Evolutionary conservation across 345 rosid species (phyloP), one percentile per base, ranked within the genome.

Genomic region (Ricinus communis): DNA sequence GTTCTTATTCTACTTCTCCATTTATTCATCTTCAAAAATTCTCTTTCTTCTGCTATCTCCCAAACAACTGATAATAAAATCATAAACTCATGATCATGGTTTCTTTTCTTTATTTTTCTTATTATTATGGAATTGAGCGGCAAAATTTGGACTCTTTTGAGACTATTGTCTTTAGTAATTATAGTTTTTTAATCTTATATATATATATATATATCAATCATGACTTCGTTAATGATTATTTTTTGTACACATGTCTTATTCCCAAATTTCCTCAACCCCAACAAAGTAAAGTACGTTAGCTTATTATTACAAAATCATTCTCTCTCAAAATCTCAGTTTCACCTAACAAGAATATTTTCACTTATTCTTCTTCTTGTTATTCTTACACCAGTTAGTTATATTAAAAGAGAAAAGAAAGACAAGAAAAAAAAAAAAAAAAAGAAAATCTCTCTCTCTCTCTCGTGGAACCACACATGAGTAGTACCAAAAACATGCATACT

Each of bases 121-220:
- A n/a, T n/a, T 31, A 74, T 60, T 74, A 25, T 74, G 75, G 80
- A 54, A 68, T 79, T 61, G 58, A 68, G 43, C 40, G 74, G 68
- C 68, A 76, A 43, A 30, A 74, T 66, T 78, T 76, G 73, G 79
- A 74, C 82, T 81, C 85, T 81, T 85, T 85, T 83, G 82, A 85
- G 86, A 73, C 38, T 77, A 21, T 70, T 82, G 83, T 77, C 76
- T 51, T 67, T 36, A 5, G 43, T 31, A 43, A 11, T 1, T 43
- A 43, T 9, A 43, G 47, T 43, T 8, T 43, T 3, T 43, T 43
- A 4, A 12, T 43, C 8, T 43, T 19, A n/a, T 18, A 0, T 13
- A 2, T 28, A 30, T 27, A 28, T 24, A 55, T 55, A 10, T 55
- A 55, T 55, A 14, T 4, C 41, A 43, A 1, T 43, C 47, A 43